A percentile compares a stretch with the other conserved stretches of the same genome.
Conservation (phyloP, 768 basidiomycete genomes). For the button mushroom (Agaricus bisporus) region DNA sequence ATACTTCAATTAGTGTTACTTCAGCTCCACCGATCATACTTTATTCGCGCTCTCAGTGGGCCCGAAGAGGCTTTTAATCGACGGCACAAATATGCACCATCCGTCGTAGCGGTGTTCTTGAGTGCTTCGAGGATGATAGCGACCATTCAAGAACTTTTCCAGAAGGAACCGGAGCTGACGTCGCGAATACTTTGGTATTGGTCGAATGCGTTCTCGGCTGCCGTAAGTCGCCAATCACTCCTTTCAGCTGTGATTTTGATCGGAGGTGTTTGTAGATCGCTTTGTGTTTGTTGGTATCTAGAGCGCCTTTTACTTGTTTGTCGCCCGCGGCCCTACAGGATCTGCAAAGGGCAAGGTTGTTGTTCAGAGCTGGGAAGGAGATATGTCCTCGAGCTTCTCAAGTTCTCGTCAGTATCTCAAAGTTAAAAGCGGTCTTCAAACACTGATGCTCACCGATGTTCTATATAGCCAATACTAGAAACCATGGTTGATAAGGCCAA, state of each 20-base stretch:
- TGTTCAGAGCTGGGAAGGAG: slow-evolving; percentile 40
- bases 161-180: slow-evolving; percentile 52
- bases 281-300: slow-evolving; percentile 47
- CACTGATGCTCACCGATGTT: slow-evolving; percentile 7
- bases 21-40: slow-evolving; percentile 63
- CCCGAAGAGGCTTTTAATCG: slow-evolving; percentile 56
- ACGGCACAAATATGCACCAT: slow-evolving; percentile 60
- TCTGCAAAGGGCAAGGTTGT: slow-evolving; percentile 40
- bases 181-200: slow-evolving; percentile 47
- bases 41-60: slow-evolving; percentile 54
- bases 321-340: slow-evolving; percentile 60
- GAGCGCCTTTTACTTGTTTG: slow-evolving; percentile 62
- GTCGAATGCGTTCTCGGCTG: slow-evolving; percentile 49
- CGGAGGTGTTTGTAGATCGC: slow-evolving; percentile 31
- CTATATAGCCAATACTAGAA: slow-evolving; percentile 37
- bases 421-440: neutral
- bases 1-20: slow-evolving; percentile 42
- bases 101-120: slow-evolving; percentile 62
- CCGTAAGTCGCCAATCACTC: slow-evolving; percentile 26
- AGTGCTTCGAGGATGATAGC: slow-evolving; percentile 61
- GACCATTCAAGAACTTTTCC: slow-evolving; percentile 49
- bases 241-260: neutral
- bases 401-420: slow-evolving; percentile 34
- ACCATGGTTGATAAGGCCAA: slow-evolving; percentile 47
- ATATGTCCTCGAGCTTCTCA: slow-evolving; percentile 39